Conservation (phyloP, 352 stramenopile genomes). For the Pythium scleroteichum region DNA sequence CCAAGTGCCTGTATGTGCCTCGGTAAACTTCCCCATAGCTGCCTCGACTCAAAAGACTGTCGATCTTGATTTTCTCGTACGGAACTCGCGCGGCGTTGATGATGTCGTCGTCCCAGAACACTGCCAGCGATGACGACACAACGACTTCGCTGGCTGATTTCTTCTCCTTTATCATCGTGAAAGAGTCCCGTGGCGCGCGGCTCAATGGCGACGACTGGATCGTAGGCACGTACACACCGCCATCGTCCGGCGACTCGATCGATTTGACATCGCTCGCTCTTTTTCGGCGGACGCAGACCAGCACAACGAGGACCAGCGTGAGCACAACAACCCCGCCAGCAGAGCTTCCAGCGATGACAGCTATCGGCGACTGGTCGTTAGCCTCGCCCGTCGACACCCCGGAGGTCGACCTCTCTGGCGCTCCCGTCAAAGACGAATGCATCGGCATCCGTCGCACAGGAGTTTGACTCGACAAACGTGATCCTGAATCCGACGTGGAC, state of each 20-base stretch:
- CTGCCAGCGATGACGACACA: not conserved
- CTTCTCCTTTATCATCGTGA: not conserved
- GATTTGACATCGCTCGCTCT: not conserved
- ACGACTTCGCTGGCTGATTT: not conserved
- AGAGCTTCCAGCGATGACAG: too few species aligned
- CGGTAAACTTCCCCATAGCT: slow-evolving; percentile 49
- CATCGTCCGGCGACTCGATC: not conserved
- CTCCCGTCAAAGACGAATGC: too few species aligned
- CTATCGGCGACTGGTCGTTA: too few species aligned
- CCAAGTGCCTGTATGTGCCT: slow-evolving; percentile 37
- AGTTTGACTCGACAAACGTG: too few species aligned
- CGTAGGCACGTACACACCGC: not conserved
- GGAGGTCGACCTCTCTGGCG: too few species aligned
- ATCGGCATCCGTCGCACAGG: too few species aligned
- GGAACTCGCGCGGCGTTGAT: slow-evolving; percentile 36
- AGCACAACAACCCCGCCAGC: not conserved
- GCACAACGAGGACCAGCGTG: not conserved
- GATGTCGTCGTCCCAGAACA: not conserved
- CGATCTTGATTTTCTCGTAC: slow-evolving; percentile 36
- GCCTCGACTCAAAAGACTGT: slow-evolving; percentile 40
- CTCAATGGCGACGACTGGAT: not conserved
- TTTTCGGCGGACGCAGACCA: not conserved
- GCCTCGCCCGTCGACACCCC: too few species aligned
- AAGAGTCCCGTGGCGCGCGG: not conserved
- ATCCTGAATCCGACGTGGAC: not conserved